Evolutionary conservation across 2,329 filamentous ascomycete genomes (phyloP), one percentile per base, ranked within the genome.

Genomic region (Stemphylium beticola): DNA sequence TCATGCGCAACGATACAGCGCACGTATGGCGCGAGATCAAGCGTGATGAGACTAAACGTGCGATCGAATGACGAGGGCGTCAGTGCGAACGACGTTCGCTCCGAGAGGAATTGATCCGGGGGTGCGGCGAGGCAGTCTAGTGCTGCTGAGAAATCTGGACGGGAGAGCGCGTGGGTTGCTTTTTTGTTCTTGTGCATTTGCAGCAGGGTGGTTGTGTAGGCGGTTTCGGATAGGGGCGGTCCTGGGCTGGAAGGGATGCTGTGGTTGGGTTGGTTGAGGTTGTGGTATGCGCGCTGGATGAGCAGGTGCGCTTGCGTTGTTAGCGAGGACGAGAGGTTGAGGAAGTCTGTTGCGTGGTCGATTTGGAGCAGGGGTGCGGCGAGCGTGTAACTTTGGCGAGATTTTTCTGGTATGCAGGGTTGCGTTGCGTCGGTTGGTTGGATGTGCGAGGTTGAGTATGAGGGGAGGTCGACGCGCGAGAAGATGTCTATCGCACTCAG

Each of bases 1-100:
- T 98, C 93, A 68, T 88, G 90, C 0, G 87, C 82, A 2, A 93
- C 87, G 55, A 99, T 98, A 33, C 83, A 82, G 10, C 96, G 89
- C n/a, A 98, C 85, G 72, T 91, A 98, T 0, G 96, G 95, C 0
- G 92, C 93, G 2, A 98, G 80, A 60, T 99, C 95, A 11, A 88
- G 78, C 0, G 85, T 82, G 29, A 96, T 85, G 17, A 87, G 79
- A 0, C 75, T 73, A 65, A 89, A 78, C 0, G 86, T 86, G 38
- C 90, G 85, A 65, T 96, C 92, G 61, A 96, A 92, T 0, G 89
- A 86, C 0, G 91, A 93, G 0, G 89, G 82, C 31, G 86, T 84
- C 1, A 92, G 80, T 38, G 79, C 79, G 15, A 69, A 73, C 1
- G 75, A 69, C 26, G 68, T 63, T 17, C 59, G 64, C 17, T 67